phyloP scores from a whole-genome alignment of 1,139 yeast species.

The Dujonia santamariae region DNA sequence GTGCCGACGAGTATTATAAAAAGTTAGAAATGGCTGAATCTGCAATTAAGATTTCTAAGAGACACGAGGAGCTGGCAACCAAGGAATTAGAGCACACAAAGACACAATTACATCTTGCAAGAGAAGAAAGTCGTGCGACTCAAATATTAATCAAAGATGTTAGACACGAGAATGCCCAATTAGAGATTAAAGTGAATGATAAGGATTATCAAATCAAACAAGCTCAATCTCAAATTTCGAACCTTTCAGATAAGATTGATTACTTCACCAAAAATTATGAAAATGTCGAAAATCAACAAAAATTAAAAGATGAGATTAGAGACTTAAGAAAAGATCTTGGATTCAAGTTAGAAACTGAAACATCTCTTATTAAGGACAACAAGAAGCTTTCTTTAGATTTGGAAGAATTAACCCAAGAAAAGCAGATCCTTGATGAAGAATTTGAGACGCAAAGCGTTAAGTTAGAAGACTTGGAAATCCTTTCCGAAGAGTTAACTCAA shows the following conservation, averaged over 20 bases:
- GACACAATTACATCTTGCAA: slow-evolving; percentile 50
- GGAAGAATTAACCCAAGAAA: slow-evolving; percentile 50
- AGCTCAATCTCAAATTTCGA: slow-evolving; percentile 40
- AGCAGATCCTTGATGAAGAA: slow-evolving; percentile 50
- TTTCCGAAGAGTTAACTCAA: slow-evolving; percentile 42
- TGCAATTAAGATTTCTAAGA: slow-evolving; percentile 58
- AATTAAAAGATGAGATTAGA: slow-evolving; percentile 56
- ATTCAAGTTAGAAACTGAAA: slow-evolving; percentile 58
- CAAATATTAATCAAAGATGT: slow-evolving; percentile 58
- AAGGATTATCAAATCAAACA: slow-evolving; percentile 54
- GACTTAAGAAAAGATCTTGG: slow-evolving; percentile 56
- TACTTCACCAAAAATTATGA: slow-evolving; percentile 51
- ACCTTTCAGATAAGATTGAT: slow-evolving; percentile 49
- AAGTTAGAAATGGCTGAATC: slow-evolving; percentile 80
- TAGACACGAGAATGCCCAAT: slow-evolving; percentile 49
- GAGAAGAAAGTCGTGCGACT: slow-evolving; percentile 57
- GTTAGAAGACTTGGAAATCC: slow-evolving; percentile 46
- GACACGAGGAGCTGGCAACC: slow-evolving; percentile 57
- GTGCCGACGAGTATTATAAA: slow-evolving; percentile 73
- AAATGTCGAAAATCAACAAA: slow-evolving; percentile 40
- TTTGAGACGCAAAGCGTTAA: slow-evolving; percentile 48
- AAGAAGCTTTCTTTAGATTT: slow-evolving; percentile 60
- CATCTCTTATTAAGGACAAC: slow-evolving; percentile 61
- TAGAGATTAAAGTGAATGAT: slow-evolving; percentile 61
- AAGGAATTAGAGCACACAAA: slow-evolving; percentile 57